phyloP scores from a whole-genome alignment of 139 green algal species.

The Closterium sp. region DNA sequence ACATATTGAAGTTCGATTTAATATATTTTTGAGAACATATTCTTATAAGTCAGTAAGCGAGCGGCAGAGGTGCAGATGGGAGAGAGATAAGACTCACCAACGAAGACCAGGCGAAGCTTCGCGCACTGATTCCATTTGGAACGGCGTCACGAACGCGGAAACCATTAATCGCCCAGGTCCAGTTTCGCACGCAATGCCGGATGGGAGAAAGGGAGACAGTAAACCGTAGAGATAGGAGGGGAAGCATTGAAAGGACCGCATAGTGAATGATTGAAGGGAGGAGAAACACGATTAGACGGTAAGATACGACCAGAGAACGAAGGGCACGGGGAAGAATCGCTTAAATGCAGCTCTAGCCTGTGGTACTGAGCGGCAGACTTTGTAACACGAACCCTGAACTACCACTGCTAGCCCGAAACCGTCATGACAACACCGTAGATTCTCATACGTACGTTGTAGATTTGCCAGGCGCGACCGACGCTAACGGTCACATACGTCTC shows the following conservation, averaged over 20 bases:
- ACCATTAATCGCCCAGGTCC: neutral
- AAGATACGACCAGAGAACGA: neutral
- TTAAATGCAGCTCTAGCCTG: neutral
- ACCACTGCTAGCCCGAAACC: too few species aligned
- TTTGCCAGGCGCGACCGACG: slow-evolving; percentile 88
- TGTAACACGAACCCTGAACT: neutral
- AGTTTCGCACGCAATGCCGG: neutral
- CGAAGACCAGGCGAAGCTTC: slow-evolving; percentile 39
- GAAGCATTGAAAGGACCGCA: too few species aligned
- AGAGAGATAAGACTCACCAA: slow-evolving; percentile 39
- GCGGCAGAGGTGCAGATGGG: neutral
- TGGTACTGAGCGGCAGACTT: neutral
- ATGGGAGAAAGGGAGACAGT: neutral
- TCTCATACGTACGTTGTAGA: slow-evolving; percentile 72
- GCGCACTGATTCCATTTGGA: slow-evolving; percentile 15
- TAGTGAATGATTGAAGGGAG: too few species aligned
- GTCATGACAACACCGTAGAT: neutral
- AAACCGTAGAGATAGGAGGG: neutral
- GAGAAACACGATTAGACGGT: too few species aligned
- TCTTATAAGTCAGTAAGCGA: neutral
- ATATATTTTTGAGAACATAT: too few species aligned
- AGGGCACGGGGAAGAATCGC: neutral
- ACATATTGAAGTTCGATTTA: too few species aligned
- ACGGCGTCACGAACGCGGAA: slow-evolving; percentile 4
- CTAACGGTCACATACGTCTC: slow-evolving; percentile 83